phyloP scores from a whole-genome alignment of 164 flowering plant species.

The Chloranthus sessilifolius region DNA sequence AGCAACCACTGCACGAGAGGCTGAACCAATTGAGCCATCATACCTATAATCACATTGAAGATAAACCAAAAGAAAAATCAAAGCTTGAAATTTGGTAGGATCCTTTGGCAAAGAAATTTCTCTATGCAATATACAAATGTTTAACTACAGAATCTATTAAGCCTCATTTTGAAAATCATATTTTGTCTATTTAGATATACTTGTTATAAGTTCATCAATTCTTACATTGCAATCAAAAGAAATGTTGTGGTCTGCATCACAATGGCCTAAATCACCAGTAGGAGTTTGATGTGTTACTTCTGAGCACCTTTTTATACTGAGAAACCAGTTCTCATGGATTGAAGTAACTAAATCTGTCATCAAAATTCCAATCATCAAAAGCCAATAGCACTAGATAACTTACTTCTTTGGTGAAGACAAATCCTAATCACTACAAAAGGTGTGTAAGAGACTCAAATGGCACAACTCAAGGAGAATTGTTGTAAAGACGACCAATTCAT shows the following conservation, averaged over 20 bases:
- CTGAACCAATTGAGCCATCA: slow-evolving; percentile 82
- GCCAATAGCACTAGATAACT: background rate
- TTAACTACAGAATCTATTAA: too few species aligned
- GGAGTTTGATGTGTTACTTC: slow-evolving; percentile 69
- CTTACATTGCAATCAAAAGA: slow-evolving; percentile 77
- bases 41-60: slow-evolving; percentile 37
- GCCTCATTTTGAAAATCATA: too few species aligned
- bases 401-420: too few species aligned
- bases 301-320: slow-evolving; percentile 69
- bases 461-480: too few species aligned
- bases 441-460: too few species aligned
- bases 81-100: too few species aligned
- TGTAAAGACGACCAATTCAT: too few species aligned
- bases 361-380: background rate
- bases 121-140: too few species aligned
- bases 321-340: slow-evolving; percentile 83
- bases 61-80: background rate
- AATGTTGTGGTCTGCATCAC: slow-evolving; percentile 79
- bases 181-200: too few species aligned
- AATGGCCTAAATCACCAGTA: slow-evolving; percentile 91
- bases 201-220: too few species aligned
- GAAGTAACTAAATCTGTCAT: slow-evolving; percentile 78
- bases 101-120: too few species aligned
- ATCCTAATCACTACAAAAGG: too few species aligned
- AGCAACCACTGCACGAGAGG: slow-evolving; percentile 80